Percentiles rank a stretch among this genome's conserved stretches.
These are phyloP conservation scores for Bruguiera hainesii DNA, from an alignment of 441 rosid genomes.

Conservation along the genomic window DNA sequence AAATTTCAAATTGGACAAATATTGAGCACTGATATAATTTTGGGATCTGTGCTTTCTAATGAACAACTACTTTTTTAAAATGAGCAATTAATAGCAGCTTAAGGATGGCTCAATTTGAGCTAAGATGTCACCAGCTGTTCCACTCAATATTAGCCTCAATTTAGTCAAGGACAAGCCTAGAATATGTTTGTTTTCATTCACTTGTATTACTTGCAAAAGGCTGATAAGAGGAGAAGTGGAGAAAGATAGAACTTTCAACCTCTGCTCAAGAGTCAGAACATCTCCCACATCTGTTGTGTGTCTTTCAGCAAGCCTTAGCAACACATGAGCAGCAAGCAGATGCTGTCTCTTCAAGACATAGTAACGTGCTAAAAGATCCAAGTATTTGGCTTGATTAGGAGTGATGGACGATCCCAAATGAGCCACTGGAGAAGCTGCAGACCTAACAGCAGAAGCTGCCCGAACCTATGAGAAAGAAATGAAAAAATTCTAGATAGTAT, in stretches of 20 bases:
- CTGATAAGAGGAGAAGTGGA: not conserved
- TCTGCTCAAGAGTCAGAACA: slow-evolving; percentile 75
- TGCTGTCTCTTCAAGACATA: slow-evolving; percentile 93
- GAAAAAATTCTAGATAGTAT: slow-evolving; percentile 10
- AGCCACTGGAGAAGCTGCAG: slow-evolving; percentile 48
- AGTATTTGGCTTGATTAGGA: slow-evolving; percentile 67
- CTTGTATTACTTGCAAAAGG: too few species aligned
- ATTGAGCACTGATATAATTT: not conserved
- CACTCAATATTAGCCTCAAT: too few species aligned
- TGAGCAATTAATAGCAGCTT: too few species aligned
- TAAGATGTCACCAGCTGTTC: too few species aligned
- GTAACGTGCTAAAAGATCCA: slow-evolving; percentile 86
- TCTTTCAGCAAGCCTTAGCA: slow-evolving; percentile 92
- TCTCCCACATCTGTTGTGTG: slow-evolving; percentile 59
- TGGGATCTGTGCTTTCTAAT: not conserved
- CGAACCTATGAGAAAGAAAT: slow-evolving; percentile 36
- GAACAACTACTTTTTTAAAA: too few species aligned
- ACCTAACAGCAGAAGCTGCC: slow-evolving; percentile 41
- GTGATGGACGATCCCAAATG: slow-evolving; percentile 53
- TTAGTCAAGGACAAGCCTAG: too few species aligned
- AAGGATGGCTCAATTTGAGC: too few species aligned
- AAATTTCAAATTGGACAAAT: slow-evolving; percentile 7
- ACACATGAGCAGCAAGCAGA: slow-evolving; percentile 88
- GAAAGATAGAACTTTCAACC: slow-evolving; percentile 37
- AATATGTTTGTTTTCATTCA: too few species aligned